These are phyloP conservation scores for Lachnellula suecica DNA, from an alignment of 2,329 filamentous ascomycete genomes.

Conservation along the genomic window DNA sequence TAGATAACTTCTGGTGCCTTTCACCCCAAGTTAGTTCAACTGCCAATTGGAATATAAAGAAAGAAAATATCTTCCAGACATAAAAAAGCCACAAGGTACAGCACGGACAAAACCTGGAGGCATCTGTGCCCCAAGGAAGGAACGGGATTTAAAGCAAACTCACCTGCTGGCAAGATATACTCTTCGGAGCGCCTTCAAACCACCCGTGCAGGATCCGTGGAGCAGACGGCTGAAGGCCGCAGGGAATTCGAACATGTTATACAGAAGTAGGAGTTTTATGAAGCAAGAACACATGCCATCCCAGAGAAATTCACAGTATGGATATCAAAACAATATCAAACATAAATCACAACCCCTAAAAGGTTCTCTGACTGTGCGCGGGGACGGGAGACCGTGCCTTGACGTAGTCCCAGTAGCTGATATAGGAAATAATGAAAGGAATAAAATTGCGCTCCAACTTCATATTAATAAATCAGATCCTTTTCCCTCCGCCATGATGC, in stretches of 20 bases:
- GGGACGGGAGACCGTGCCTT: constrained; percentile 5
- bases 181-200: not conserved
- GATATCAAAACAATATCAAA: constrained; percentile 1
- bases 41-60: not conserved
- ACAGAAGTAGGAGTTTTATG: not conserved
- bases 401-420: constrained; percentile 9
- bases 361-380: constrained; percentile 6
- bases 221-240: not conserved
- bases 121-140: not conserved
- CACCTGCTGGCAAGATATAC: constrained; percentile 5
- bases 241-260: not conserved
- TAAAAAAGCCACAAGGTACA: constrained; percentile 6
- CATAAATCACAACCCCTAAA: constrained; percentile 7
- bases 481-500: constrained; percentile 8
- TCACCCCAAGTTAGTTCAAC: not conserved
- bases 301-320: not conserved
- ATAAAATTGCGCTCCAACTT: constrained; percentile 8
- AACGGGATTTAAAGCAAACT: constrained; percentile 1
- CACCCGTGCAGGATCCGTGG: not conserved
- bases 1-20: not conserved
- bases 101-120: not conserved
- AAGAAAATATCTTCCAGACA: not conserved
- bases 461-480: constrained; percentile 15
- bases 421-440: constrained; percentile 12
- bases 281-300: not conserved